These are phyloP conservation scores for Penicillium bovifimosum DNA, from an alignment of 495 filamentous ascomycete species.

Conservation along the genomic window DNA sequence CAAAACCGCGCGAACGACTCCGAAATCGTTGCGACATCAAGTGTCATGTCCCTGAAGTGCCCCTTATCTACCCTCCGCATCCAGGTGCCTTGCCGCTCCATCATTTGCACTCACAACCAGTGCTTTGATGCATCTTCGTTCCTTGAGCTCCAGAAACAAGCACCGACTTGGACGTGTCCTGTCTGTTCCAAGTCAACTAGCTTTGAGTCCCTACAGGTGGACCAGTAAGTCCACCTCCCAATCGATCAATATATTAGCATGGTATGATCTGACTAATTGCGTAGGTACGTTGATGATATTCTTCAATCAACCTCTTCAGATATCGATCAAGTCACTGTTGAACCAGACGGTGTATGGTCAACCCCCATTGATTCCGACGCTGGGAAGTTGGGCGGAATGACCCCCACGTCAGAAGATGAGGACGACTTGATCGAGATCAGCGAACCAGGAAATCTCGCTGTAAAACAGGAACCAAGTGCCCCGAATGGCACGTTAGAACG, in stretches of 20 bases:
- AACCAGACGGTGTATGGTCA: constrained; percentile 82
- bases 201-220: constrained; percentile 77
- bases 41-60: constrained; percentile 85
- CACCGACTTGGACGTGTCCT: constrained; percentile 89
- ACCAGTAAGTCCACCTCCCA: constrained; percentile 57
- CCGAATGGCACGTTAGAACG: constrained; percentile 36
- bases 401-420: constrained; percentile 48
- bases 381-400: constrained; percentile 32
- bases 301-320: constrained; percentile 60
- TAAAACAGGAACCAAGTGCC: constrained; percentile 44
- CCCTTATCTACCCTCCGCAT: constrained; percentile 83
- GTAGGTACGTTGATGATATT: constrained; percentile 84
- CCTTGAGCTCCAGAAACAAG: constrained; percentile 89
- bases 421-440: constrained; percentile 67
- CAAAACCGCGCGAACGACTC: constrained; percentile 73
- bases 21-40: constrained; percentile 82
- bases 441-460: constrained; percentile 40
- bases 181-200: constrained; percentile 79
- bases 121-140: constrained; percentile 96
- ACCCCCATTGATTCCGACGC: constrained; percentile 33
- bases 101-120: constrained; percentile 79
- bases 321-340: constrained; percentile 80
- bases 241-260: too few species aligned
- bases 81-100: constrained; percentile 70
- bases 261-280: background rate